Base-by-base conservation (phyloP, 371 early-diverging fungal species). In the Syncephalastrum sp. region DNA sequence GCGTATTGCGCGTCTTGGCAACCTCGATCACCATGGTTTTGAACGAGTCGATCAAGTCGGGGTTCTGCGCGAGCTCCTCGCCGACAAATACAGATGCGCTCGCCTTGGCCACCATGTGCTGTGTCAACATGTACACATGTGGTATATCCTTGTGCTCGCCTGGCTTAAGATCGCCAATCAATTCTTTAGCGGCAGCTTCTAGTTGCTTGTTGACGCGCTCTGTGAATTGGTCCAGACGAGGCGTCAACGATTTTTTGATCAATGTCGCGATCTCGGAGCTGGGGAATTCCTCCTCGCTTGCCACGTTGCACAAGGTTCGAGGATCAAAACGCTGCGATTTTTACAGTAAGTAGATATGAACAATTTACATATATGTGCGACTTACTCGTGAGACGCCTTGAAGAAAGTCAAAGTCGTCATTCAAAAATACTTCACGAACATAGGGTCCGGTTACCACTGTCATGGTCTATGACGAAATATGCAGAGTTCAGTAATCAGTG, bases 61-160 rank as follows among this genome's bases (percentile, higher is more conserved):
- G 7, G 38, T 63, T 24, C 16, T 63, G 48, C 41, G 48, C 23
- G 5, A 68, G 51, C 7, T 55, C 51, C 2, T 42, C 50, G 12
- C 68, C 68, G 3, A 59, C 63, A 55, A 68, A 68, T 6, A 63
- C 54, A 5, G 68, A 47, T 12, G 63, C 68, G 50, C 57, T 57
- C 15, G 65, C 61, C 14, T 54, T 54, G 42, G 61, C 60, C 3
- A 65, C 57, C 53, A 57, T 60, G 13, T 57, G 54, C 12, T 60
- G 60, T n/a, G 61, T 48, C 15, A 63, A 19, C 16, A 50, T 45
- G 41, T 63, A 63, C 3, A 63, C 53, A 25, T 57, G 58, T n/a
- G 43, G 38, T 10, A 65, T 17, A 25, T 63, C 64, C 42, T 41
- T 42, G 24, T 55, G 24, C 48, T 57, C 58, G 53, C 49, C 24